Conservation (phyloP, 352 stramenopile species). For the Saprolegnia parasitica region DNA sequence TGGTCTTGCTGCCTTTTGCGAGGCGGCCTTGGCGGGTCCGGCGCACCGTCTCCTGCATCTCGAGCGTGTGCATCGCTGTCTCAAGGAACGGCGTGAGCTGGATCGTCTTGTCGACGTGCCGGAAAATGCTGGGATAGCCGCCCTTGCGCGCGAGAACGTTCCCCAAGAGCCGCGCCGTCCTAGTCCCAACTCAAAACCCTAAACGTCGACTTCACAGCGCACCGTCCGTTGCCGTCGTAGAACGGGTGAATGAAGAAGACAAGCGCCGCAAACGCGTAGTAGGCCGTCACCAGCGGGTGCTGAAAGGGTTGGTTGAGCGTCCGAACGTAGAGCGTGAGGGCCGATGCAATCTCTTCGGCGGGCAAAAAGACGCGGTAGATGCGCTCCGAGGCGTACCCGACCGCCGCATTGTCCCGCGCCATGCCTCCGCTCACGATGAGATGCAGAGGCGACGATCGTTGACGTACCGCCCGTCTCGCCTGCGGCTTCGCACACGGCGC, state of each 20-base stretch:
- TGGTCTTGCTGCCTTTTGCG: conserved; percentile 57
- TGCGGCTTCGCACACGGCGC: conserved; percentile 39
- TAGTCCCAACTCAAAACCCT: not conserved
- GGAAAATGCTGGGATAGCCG: conserved; percentile 53
- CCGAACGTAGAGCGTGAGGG: conserved; percentile 41
- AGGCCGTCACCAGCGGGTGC: conserved; percentile 60
- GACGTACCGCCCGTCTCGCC: conserved; percentile 13
- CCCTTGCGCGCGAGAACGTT: conserved; percentile 75
- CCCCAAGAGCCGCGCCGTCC: conserved; percentile 51
- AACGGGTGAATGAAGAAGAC: conserved; percentile 86
- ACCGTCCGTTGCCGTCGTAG: conserved; percentile 76
- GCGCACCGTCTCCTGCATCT: conserved; percentile 53
- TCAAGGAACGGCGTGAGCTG: conserved; percentile 69
- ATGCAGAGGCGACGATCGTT: not conserved
- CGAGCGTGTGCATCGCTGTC: conserved; percentile 63
- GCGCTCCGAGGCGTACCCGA: conserved; percentile 67
- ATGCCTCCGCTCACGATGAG: conserved; percentile 38
- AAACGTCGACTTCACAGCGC: not conserved
- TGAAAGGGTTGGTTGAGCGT: conserved; percentile 49
- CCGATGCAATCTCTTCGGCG: conserved; percentile 47
- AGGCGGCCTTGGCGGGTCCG: conserved; percentile 48
- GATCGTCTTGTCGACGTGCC: conserved; percentile 76
- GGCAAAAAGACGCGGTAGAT: conserved; percentile 81
- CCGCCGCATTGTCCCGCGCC: conserved; percentile 49
- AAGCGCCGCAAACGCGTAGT: conserved; percentile 72